These are phyloP conservation scores for Aristolochia fimbriata DNA, from an alignment of 164 flowering plant species.

Conservation along the genomic window DNA sequence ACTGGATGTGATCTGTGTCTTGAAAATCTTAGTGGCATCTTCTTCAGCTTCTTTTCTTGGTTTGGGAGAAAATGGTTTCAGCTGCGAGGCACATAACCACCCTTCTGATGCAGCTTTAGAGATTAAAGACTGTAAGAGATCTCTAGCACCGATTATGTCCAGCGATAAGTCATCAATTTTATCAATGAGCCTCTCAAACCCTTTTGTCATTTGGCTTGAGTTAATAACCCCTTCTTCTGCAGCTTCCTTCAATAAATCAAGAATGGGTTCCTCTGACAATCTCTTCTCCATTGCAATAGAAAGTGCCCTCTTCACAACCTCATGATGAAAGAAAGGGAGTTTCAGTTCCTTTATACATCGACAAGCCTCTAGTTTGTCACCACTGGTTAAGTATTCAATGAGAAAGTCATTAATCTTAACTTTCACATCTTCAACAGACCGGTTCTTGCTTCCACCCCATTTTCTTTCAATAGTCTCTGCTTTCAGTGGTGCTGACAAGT, in stretches of 20 bases:
- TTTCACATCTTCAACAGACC: constrained; percentile 66
- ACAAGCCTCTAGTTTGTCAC: constrained; percentile 63
- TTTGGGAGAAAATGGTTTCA: constrained; percentile 32
- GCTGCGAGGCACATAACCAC: constrained; percentile 65
- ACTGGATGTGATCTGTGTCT: constrained; percentile 42
- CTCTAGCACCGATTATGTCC: constrained; percentile 59
- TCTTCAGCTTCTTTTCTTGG: constrained; percentile 34
- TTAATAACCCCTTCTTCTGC: constrained; percentile 64
- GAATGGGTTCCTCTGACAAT: constrained; percentile 35
- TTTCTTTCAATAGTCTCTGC: constrained; percentile 63
- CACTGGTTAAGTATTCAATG: constrained; percentile 52
- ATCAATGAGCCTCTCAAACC: constrained; percentile 57
- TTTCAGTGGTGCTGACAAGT: constrained; percentile 66
- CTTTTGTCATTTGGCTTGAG: constrained; percentile 66
- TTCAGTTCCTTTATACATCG: constrained; percentile 71
- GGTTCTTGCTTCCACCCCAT: constrained; percentile 64
- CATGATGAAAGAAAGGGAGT: constrained; percentile 79
- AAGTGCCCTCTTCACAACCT: constrained; percentile 61
- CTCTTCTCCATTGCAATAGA: constrained; percentile 66
- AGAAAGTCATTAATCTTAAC: constrained; percentile 43
- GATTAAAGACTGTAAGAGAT: constrained; percentile 44
- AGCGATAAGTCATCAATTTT: constrained; percentile 63
- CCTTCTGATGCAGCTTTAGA: constrained; percentile 80
- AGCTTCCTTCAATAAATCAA: constrained; percentile 51
- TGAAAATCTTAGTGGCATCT: constrained; percentile 26